Evolutionary conservation across 371 early-diverging fungal species (phyloP).

Genomic region (Umbelopsis sp.): DNA sequence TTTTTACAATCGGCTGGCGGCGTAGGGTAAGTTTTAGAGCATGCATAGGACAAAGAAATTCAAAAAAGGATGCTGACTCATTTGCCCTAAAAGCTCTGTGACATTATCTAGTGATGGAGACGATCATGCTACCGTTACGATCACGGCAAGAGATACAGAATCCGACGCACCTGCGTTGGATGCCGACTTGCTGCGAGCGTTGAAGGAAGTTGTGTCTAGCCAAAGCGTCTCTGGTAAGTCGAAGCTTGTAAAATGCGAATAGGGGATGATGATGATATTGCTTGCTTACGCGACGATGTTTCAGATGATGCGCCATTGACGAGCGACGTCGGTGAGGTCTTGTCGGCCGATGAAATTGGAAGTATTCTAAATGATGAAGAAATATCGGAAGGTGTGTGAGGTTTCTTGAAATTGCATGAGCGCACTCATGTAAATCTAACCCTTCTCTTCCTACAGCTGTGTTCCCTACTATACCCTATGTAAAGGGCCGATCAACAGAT

Average conservation of each 20-base stretch:
- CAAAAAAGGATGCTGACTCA: neutral
- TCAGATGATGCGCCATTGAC: slow-evolving; percentile 7
- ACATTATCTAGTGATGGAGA: slow-evolving; percentile 13
- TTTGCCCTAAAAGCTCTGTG: neutral
- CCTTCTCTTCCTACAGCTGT: neutral
- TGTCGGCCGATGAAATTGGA: slow-evolving; percentile 11
- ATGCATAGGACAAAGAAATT: no score
- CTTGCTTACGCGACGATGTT: neutral
- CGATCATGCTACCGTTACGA: slow-evolving; percentile 26
- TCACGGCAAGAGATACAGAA: slow-evolving; percentile 25
- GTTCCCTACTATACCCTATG: slow-evolving; percentile 10
- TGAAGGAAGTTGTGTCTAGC: neutral
- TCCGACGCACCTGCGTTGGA: slow-evolving; percentile 23
- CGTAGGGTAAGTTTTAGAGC: slow-evolving; percentile 28
- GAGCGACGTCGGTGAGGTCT: slow-evolving; percentile 2
- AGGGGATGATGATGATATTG: no score
- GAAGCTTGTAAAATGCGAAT: no score
- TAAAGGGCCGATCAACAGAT: slow-evolving; percentile 9
- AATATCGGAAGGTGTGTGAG: slow-evolving; percentile 4
- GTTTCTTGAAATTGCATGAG: no score
- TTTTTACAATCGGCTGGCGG: slow-evolving; percentile 52
- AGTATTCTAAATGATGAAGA: slow-evolving; percentile 1
- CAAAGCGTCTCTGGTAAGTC: neutral
- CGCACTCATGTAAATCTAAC: no score
- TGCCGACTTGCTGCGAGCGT: neutral